These are phyloP conservation scores for Samsoniella hepiali DNA, from an alignment of 2,329 filamentous ascomycete genomes.

Conservation along the genomic window DNA sequence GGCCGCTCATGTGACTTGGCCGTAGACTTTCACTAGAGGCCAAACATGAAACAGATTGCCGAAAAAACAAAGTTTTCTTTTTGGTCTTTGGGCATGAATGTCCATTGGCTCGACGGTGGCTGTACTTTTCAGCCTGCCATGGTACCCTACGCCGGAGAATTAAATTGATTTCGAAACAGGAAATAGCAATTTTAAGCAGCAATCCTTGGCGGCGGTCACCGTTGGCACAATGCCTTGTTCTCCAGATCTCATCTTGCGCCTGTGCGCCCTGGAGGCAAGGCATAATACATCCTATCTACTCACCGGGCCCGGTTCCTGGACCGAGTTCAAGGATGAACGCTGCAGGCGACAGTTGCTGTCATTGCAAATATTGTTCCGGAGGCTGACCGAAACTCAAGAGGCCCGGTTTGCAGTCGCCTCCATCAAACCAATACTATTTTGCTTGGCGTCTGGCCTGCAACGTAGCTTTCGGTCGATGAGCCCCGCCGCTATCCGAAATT, in stretches of 20 bases:
- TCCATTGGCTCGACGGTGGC: not conserved
- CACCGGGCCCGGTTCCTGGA: too few species aligned
- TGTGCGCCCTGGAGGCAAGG: not conserved
- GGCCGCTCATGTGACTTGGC: not conserved
- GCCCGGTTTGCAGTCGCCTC: not conserved
- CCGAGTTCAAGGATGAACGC: too few species aligned
- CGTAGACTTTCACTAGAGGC: not conserved
- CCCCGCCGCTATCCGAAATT: not conserved
- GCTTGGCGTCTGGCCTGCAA: not conserved
- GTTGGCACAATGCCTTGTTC: not conserved
- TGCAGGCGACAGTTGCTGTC: not conserved
- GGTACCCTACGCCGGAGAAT: not conserved
- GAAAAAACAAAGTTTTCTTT: not conserved
- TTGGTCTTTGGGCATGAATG: not conserved
- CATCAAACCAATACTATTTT: not conserved
- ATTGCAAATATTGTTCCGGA: not conserved
- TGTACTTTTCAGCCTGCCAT: not conserved
- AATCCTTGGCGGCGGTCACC: not conserved
- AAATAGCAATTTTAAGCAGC: not conserved
- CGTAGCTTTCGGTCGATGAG: not conserved
- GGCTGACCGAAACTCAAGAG: not conserved
- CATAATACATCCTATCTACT: too few species aligned
- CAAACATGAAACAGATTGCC: slow-evolving; percentile 11
- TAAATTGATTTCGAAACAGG: not conserved
- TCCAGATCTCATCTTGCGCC: not conserved